These are phyloP conservation scores for Trichophyton schoenleinii DNA, from an alignment of 2,329 filamentous ascomycete genomes.

Conservation along the genomic window DNA sequence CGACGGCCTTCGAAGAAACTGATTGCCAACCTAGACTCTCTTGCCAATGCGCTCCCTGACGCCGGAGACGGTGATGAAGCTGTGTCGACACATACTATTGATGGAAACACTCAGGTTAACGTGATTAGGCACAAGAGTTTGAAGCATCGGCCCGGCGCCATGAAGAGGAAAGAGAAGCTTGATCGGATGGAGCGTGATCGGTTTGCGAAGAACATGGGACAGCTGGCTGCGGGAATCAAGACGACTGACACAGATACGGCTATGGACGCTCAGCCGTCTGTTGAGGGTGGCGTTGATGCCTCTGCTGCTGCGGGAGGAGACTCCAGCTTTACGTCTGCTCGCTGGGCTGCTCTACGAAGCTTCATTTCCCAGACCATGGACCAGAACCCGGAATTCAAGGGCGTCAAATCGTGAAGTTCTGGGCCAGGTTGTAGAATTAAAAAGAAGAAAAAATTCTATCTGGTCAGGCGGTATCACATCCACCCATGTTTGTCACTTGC, in stretches of 20 bases:
- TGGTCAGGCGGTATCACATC: no score
- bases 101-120: constrained; percentile 43
- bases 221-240: constrained; percentile 42
- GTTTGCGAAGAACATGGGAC: constrained; percentile 72
- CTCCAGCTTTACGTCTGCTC: constrained; percentile 32
- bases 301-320: constrained; percentile 12
- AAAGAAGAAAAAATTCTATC: no score
- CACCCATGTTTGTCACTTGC: no score
- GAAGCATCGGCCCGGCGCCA: constrained; percentile 60
- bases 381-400: constrained; percentile 63
- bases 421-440: not conserved
- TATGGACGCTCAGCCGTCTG: not conserved
- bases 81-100: constrained; percentile 25
- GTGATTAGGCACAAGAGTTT: constrained; percentile 65
- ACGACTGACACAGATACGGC: constrained; percentile 5
- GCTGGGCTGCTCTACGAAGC: constrained; percentile 69
- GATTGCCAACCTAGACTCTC: constrained; percentile 56
- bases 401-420: not conserved
- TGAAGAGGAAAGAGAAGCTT: constrained; percentile 70
- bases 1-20: constrained; percentile 66
- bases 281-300: not conserved
- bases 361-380: constrained; percentile 86
- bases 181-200: constrained; percentile 70
- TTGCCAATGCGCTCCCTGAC: constrained; percentile 70
- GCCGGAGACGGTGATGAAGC: constrained; percentile 38